These are phyloP conservation scores for Cryptococcus hybrid DNA, from an alignment of 1,284 basidiomycete species.

Conservation along the genomic window DNA sequence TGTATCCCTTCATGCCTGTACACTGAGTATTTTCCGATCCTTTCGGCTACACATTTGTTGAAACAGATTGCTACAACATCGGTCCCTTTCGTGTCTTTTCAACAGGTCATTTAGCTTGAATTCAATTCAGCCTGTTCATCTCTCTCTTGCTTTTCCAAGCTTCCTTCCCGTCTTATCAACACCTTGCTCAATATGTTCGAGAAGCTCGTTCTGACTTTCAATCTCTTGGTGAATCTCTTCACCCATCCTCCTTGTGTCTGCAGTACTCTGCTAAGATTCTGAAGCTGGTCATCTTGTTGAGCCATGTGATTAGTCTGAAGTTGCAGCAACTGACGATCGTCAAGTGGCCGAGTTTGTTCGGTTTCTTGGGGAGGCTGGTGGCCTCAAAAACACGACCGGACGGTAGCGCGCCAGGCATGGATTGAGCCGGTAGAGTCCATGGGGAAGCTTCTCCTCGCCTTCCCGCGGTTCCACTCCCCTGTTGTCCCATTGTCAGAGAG, in stretches of 20 bases:
- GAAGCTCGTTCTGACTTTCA: constrained; percentile 75
- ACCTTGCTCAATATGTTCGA: constrained; percentile 72
- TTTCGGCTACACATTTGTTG: too few species aligned
- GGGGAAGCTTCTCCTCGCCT: background rate
- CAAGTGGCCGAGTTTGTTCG: constrained; percentile 77
- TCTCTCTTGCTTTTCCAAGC: constrained; percentile 72
- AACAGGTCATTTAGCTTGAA: too few species aligned
- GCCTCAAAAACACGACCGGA: constrained; percentile 66
- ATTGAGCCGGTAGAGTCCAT: background rate
- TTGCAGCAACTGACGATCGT: constrained; percentile 73
- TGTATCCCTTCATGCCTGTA: too few species aligned
- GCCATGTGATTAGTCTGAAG: constrained; percentile 78
- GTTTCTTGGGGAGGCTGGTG: constrained; percentile 67
- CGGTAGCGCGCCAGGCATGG: constrained; percentile 1
- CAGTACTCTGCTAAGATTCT: constrained; percentile 76
- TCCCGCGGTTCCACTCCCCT: background rate
- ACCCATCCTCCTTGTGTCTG: constrained; percentile 81
- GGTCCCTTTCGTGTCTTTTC: too few species aligned
- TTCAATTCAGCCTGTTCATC: constrained; percentile 58
- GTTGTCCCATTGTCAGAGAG: background rate
- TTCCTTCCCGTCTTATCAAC: constrained; percentile 75
- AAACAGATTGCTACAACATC: too few species aligned
- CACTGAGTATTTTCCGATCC: too few species aligned
- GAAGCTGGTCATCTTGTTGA: constrained; percentile 78
- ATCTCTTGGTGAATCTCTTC: constrained; percentile 85